phyloP scores from a whole-genome alignment of 352 stramenopile species.

The Pythium plurisporium region DNA sequence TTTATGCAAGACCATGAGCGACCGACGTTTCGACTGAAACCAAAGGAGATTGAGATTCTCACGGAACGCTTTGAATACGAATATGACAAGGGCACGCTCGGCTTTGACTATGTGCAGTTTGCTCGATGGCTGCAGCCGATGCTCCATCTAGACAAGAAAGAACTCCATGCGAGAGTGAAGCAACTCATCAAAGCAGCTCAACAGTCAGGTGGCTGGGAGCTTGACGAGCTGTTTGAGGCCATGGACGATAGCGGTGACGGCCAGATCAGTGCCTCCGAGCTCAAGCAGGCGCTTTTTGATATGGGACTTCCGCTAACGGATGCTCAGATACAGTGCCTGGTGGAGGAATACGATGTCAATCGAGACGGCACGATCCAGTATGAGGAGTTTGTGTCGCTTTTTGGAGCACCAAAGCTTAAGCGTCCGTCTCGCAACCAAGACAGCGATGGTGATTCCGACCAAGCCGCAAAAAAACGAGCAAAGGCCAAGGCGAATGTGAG shows the following conservation, averaged over 20 bases:
- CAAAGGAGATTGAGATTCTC: slow-evolving; percentile 30
- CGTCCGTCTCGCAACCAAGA: slow-evolving; percentile 5
- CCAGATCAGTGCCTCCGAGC: slow-evolving; percentile 41
- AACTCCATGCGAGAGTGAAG: slow-evolving; percentile 49
- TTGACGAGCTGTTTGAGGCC: slow-evolving; percentile 50
- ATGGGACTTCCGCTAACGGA: slow-evolving; percentile 69
- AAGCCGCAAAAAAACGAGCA: slow-evolving; percentile 3
- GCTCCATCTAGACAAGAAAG: slow-evolving; percentile 53
- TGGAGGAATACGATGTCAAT: slow-evolving; percentile 58
- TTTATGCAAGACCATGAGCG: slow-evolving; percentile 23
- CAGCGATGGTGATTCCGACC: slow-evolving; percentile 1
- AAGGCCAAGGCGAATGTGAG: slow-evolving; percentile 45
- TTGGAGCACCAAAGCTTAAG: slow-evolving; percentile 20
- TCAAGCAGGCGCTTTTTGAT: slow-evolving; percentile 53
- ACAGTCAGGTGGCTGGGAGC: slow-evolving; percentile 36
- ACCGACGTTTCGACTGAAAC: slow-evolving; percentile 40
- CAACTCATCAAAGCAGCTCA: slow-evolving; percentile 35
- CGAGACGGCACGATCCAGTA: slow-evolving; percentile 64
- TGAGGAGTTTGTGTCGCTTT: slow-evolving; percentile 50
- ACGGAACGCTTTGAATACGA: slow-evolving; percentile 68
- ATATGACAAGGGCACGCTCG: slow-evolving; percentile 46
- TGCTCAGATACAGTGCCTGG: slow-evolving; percentile 51
- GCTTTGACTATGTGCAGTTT: slow-evolving; percentile 69
- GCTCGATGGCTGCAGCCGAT: slow-evolving; percentile 61
- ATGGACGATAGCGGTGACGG: slow-evolving; percentile 60